A percentile compares a stretch with the other conserved stretches of the same genome.
These are phyloP conservation scores for Solanum pennellii DNA, from an alignment of 257 asterid genomes.

Conservation along the genomic window DNA sequence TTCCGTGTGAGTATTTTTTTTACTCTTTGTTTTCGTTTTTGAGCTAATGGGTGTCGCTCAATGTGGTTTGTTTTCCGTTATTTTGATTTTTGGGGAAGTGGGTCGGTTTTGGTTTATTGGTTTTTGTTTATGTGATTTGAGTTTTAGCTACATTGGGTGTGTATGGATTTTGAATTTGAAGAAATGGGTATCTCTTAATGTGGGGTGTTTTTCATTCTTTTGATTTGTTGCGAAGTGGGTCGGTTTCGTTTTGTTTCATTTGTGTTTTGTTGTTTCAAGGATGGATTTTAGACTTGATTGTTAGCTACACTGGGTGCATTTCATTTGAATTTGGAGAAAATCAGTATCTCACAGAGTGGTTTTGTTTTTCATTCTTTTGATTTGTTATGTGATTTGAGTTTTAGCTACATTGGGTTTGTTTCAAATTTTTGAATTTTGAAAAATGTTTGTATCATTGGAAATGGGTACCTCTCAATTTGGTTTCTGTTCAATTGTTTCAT, in stretches of 20 bases:
- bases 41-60: neutral
- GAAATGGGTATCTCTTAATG: neutral
- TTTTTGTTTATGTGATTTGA: neutral
- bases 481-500: neutral
- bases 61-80: neutral
- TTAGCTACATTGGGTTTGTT: neutral
- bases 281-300: neutral
- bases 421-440: neutral
- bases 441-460: neutral
- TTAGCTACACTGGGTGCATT: neutral
- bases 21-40: neutral
- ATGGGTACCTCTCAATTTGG: neutral
- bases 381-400: neutral
- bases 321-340: neutral
- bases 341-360: neutral
- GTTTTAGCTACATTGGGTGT: neutral
- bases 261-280: neutral
- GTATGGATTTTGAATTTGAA: neutral
- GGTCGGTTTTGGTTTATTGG: neutral
- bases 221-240: neutral
- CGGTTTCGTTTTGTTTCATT: neutral
- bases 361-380: neutral
- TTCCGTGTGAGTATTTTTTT: conserved; percentile 20
- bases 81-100: neutral
- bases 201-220: neutral